Conservation (phyloP, 768 basidiomycete genomes). For the Tylopilus sp. region DNA sequence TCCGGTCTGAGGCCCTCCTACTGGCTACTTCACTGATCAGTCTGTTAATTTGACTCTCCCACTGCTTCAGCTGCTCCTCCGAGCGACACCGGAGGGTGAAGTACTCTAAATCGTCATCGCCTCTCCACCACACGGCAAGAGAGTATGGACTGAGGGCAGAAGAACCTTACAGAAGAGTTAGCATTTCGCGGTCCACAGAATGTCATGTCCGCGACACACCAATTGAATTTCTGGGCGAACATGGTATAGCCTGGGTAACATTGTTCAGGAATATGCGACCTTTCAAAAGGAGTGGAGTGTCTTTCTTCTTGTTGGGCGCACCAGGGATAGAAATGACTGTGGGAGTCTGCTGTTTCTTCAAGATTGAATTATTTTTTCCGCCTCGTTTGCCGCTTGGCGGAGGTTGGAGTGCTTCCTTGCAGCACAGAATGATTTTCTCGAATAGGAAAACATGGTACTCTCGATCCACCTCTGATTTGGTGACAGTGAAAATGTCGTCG, state of each 20-base stretch:
- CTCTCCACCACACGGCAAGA: conserved; percentile 91
- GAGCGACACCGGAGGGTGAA: conserved; percentile 92
- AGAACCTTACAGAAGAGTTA: conserved; percentile 35
- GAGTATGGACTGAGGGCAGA: conserved; percentile 61
- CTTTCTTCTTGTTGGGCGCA: conserved; percentile 66
- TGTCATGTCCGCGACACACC: conserved; percentile 44
- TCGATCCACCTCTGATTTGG: conserved; percentile 92
- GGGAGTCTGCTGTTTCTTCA: conserved; percentile 73
- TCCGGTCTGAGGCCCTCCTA: conserved; percentile 66
- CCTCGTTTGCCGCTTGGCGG: conserved; percentile 62
- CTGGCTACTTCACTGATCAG: conserved; percentile 77
- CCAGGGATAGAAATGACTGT: conserved; percentile 46
- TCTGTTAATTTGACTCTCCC: conserved; percentile 87
- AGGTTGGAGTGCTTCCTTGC: conserved; percentile 79
- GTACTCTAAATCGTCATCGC: conserved; percentile 88
- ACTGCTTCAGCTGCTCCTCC: conserved; percentile 89
- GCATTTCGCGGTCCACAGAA: neutral
- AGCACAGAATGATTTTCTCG: conserved; percentile 98
- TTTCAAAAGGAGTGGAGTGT: conserved; percentile 82
- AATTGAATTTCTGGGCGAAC: conserved; percentile 51
- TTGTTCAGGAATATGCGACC: conserved; percentile 97
- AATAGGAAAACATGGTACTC: conserved; percentile 99
- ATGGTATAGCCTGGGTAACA: conserved; percentile 76
- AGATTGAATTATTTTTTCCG: conserved; percentile 81
- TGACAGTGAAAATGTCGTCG: conserved; percentile 94